Conservation (phyloP, 345 rosid genomes). For the Citrus inodora region DNA sequence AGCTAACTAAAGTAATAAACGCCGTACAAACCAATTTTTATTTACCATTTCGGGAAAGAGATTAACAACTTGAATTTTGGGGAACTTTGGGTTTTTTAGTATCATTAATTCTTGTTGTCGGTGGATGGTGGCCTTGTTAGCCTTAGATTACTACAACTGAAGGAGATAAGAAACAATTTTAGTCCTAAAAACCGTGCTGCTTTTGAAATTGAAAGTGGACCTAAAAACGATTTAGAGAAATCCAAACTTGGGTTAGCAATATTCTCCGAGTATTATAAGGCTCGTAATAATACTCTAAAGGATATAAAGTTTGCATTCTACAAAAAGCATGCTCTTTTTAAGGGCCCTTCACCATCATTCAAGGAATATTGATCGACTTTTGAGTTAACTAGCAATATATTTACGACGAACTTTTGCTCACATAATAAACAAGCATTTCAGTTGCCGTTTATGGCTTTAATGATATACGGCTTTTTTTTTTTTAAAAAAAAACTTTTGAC, state of each 20-base stretch:
- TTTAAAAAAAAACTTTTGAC: no score
- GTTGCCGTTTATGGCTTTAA: no score
- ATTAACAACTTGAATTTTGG: not conserved
- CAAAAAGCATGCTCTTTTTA: constrained; percentile 36
- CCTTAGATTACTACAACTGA: not conserved
- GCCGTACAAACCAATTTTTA: not conserved
- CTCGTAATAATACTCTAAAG: constrained; percentile 19
- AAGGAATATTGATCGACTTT: constrained; percentile 29
- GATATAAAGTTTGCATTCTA: constrained; percentile 26
- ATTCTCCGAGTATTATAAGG: constrained; percentile 24
- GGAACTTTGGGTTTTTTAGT: not conserved
- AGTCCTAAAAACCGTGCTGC: not conserved
- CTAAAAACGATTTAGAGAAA: not conserved
- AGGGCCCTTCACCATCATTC: constrained; percentile 36
- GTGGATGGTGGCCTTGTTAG: not conserved
- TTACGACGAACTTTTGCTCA: not conserved
- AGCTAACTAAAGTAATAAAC: not conserved
- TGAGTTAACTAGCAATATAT: not conserved
- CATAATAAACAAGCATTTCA: no score
- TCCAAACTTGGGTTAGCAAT: constrained; percentile 20
- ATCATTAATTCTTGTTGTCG: not conserved
- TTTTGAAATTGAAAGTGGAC: not conserved
- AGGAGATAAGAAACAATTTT: not conserved
- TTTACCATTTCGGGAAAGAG: not conserved
- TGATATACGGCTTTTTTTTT: no score